Evolutionary conservation across 2,329 filamentous ascomycete genomes (phyloP).

Genomic region (Aureobasidium leucospermi): DNA sequence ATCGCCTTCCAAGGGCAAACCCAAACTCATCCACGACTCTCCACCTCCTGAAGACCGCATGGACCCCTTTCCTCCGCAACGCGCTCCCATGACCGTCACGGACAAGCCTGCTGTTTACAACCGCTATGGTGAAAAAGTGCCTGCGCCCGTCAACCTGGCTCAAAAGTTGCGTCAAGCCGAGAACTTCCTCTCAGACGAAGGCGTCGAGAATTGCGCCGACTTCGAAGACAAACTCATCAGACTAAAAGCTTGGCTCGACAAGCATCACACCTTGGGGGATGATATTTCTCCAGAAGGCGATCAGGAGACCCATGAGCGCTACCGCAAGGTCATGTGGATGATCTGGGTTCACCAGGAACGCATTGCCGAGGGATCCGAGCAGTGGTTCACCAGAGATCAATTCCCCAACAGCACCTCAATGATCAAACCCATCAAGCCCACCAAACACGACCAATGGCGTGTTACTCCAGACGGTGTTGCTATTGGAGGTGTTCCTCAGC

Average conservation of each 20-base stretch:
- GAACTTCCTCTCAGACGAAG: constrained; percentile 13
- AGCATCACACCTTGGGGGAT: background rate
- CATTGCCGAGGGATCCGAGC: background rate
- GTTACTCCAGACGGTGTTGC: background rate
- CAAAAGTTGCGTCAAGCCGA: background rate
- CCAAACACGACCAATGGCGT: background rate
- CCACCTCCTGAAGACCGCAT: background rate
- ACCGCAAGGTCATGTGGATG: background rate
- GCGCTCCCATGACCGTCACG: background rate
- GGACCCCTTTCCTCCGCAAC: background rate
- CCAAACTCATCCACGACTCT: background rate
- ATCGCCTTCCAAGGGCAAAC: background rate
- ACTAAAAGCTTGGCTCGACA: background rate
- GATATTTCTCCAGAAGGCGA: background rate
- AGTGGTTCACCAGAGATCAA: constrained; percentile 2
- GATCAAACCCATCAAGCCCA: background rate
- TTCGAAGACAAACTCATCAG: background rate
- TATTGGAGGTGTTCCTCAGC: background rate
- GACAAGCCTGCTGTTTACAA: constrained; percentile 8
- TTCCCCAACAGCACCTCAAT: background rate
- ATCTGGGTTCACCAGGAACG: background rate
- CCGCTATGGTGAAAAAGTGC: constrained; percentile 7
- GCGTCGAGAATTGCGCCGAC: background rate
- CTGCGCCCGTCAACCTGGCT: background rate
- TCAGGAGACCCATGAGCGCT: background rate